Evolutionary conservation across 78 protist genomes (phyloP), one percentile per base, ranked within the genome.

Genomic region (Creolimax fragrantissima): DNA sequence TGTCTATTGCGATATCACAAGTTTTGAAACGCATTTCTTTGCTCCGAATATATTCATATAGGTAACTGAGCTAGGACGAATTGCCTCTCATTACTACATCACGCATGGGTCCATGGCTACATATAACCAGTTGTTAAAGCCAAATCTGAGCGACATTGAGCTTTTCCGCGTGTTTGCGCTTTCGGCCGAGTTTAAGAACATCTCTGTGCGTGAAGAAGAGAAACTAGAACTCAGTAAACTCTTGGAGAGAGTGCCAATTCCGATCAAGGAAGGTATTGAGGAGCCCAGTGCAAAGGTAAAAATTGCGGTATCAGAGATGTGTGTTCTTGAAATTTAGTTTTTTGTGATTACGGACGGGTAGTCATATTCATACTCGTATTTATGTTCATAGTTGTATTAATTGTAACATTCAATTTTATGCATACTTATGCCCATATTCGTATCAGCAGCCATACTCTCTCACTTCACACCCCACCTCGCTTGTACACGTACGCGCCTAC

Each of bases 41-140:
- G 5, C 6, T 5, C n/a, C n/a, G n/a, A n/a, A n/a, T n/a, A n/a
- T n/a, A 11, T 88, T 88, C 41, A 2, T 94, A 41, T 92, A 91
- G 90, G 43, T 94, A 6, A 97, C 99, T 0, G 99, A 97, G n/a
- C 94, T 99, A 3, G 99, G 99, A 5, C 93, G 98, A 11, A 97
- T 99, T 3, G 99, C 99, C n/a, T 74, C 96, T 3, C 98, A 99
- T 92, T 99, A 92, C 95, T 99, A 99, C 96, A 85, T 98, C 88
- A 58, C 97, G 17, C 94, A 86, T 45, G 66, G 66, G 7, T 90
- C 98, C 7, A 92, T 98, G 93, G 44, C 94, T 4, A 90, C 92
- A 35, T 99, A 92, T 93, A 96, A 96, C 91, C 96, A 96, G 85
- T 93, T 94, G 89, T 89, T 99, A 44, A 92, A 94, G 90, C 98